Evolutionary conservation across 1,284 basidiomycete species (phyloP), one percentile per base, ranked within the genome.

Genomic region (Stereum hirsutum): DNA sequence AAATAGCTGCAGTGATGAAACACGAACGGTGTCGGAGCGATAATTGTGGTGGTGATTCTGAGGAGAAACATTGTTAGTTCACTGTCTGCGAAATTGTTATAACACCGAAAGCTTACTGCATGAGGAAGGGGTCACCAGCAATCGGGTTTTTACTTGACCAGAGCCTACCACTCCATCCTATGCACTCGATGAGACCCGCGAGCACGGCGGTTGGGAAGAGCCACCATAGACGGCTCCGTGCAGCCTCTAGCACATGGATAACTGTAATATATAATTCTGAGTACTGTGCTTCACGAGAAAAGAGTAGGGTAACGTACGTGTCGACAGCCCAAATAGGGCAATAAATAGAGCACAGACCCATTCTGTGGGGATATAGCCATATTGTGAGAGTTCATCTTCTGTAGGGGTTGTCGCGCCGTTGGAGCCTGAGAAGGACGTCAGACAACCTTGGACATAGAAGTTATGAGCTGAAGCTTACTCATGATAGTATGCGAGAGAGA

Each of bases 1-100:
- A n/a, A n/a, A n/a, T n/a, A n/a, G n/a, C n/a, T n/a, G n/a, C n/a
- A n/a, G n/a, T n/a, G n/a, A n/a, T n/a, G n/a, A n/a, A n/a, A n/a
- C n/a, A n/a, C 58, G 8, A 75, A 55, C 5, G 71, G 70, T 0
- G 70, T 73, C 7, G 73, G 73, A 5, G 65, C 63, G 31, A 74
- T 56, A 39, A 70, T 65, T 0, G 68, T 68, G 0, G 57, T 55
- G 1, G 59, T 56, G 8, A 69, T 68, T 45, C 69, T 71, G 25
- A 2, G 30, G 7, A 6, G 21, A 11, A n/a, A n/a, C 15, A 17
- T 12, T 15, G 10, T 25, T 26, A 11, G 15, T 6, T 43, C 19
- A 35, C 20, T 23, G 15, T 15, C 17, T 14, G 8, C 4, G 20
- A 21, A 28, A 41, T 28, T 4, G 6, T 24, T 14, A 40, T 4